These are phyloP conservation scores for Lachnellula suecica DNA, from an alignment of 2,329 filamentous ascomycete species.

Conservation along the genomic window DNA sequence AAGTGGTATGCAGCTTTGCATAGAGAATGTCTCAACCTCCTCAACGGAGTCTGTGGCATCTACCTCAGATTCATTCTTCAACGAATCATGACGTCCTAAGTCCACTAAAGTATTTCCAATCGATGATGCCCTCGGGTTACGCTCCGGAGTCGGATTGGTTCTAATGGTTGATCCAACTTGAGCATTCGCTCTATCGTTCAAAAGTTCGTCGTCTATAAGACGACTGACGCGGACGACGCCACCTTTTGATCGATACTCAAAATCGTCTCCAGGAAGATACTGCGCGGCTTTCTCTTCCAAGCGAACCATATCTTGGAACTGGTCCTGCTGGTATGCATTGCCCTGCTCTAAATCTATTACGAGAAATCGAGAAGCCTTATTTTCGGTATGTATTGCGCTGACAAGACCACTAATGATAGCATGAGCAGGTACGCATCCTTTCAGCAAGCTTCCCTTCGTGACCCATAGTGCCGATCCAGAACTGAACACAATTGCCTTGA, in stretches of 20 bases:
- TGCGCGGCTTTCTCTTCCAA: background rate
- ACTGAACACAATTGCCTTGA: background rate
- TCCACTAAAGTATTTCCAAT: no score
- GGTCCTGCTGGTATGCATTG: no score
- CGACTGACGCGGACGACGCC: background rate
- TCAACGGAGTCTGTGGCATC: no score
- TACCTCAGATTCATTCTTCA: no score
- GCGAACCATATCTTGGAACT: no score
- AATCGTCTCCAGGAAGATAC: background rate
- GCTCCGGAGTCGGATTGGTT: no score
- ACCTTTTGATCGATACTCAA: background rate
- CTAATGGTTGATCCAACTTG: no score
- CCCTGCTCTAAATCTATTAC: no score
- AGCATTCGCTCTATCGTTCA: constrained; percentile 15
- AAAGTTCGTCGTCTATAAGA: background rate
- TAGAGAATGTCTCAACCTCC: no score
- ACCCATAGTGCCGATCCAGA: background rate
- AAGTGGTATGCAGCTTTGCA: no score
- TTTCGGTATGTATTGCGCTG: background rate
- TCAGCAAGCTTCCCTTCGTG: background rate
- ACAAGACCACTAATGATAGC: background rate
- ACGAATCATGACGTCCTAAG: no score
- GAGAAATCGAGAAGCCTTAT: background rate
- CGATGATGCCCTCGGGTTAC: no score
- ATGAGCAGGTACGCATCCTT: background rate